Percentiles rank a stretch among this genome's conserved stretches.
Conservation (phyloP, 495 filamentous ascomycete species). For the Cercophora samala region DNA sequence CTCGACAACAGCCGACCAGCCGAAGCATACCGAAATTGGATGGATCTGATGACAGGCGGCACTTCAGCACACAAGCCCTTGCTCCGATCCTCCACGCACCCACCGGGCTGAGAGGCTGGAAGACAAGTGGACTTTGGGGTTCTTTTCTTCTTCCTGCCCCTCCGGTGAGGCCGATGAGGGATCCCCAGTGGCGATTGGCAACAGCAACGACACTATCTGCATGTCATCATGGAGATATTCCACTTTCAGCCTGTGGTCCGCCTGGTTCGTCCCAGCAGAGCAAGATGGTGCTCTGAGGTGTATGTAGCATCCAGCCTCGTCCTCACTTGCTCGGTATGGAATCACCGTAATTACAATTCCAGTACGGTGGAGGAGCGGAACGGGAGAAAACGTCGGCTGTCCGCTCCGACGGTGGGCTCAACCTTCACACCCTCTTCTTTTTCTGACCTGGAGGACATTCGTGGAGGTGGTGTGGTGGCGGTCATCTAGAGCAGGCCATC, state of each 20-base stretch:
- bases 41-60: not conserved
- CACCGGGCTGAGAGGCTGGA: constrained; percentile 5
- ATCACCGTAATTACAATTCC: constrained; percentile 4
- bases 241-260: not conserved
- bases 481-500: not conserved
- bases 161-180: constrained; percentile 13
- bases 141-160: not conserved
- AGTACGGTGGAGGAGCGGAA: constrained; percentile 25
- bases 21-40: not conserved
- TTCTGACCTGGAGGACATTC: not conserved
- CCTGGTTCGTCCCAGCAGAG: not conserved
- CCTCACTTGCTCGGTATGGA: not conserved
- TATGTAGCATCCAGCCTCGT: not conserved
- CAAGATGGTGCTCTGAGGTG: not conserved
- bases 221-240: not conserved
- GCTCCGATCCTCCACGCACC: constrained; percentile 1
- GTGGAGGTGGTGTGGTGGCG: not conserved
- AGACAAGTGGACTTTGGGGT: not conserved
- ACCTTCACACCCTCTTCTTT: constrained; percentile 9
- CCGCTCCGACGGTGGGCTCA: constrained; percentile 8
- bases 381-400: constrained; percentile 19
- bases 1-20: not conserved
- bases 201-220: not conserved
- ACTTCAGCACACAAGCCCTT: constrained; percentile 3
- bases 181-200: not conserved